These are phyloP conservation scores for Wallacemonas sp. DNA, from an alignment of 208 protist genomes.

Conservation along the genomic window DNA sequence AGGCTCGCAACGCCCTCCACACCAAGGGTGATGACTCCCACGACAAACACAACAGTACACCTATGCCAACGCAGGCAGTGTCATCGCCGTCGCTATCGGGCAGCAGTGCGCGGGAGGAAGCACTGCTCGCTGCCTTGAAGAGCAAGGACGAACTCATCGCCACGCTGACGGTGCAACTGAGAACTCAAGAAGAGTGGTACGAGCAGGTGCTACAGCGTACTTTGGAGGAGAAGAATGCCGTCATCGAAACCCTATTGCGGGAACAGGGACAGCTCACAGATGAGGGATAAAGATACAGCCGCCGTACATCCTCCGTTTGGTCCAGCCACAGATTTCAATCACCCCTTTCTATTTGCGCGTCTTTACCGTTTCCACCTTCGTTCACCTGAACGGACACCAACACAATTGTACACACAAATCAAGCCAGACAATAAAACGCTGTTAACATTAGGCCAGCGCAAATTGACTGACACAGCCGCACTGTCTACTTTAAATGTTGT, in stretches of 20 bases:
- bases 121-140: constrained; percentile 10
- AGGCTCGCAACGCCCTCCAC: constrained; percentile 22
- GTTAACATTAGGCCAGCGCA: no score
- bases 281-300: no score
- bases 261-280: no score
- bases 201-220: background rate
- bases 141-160: constrained; percentile 21
- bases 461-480: no score
- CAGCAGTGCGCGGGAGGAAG: background rate
- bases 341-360: no score
- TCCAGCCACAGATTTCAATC: no score
- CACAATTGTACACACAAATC: background rate
- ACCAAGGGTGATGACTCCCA: background rate
- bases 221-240: constrained; percentile 5
- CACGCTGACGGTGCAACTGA: constrained; percentile 10
- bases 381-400: background rate
- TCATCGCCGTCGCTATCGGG: background rate
- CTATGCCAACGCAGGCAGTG: background rate
- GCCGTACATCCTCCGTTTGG: no score
- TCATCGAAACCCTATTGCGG: constrained; percentile 1
- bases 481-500: no score
- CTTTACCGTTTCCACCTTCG: no score
- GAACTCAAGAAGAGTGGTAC: constrained; percentile 8
- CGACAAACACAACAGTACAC: background rate
- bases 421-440: background rate